Percentiles rank a stretch among this genome's conserved stretches.
Conservation (phyloP, 2,329 filamentous ascomycete species). For the Penicillium brevicompactum region DNA sequence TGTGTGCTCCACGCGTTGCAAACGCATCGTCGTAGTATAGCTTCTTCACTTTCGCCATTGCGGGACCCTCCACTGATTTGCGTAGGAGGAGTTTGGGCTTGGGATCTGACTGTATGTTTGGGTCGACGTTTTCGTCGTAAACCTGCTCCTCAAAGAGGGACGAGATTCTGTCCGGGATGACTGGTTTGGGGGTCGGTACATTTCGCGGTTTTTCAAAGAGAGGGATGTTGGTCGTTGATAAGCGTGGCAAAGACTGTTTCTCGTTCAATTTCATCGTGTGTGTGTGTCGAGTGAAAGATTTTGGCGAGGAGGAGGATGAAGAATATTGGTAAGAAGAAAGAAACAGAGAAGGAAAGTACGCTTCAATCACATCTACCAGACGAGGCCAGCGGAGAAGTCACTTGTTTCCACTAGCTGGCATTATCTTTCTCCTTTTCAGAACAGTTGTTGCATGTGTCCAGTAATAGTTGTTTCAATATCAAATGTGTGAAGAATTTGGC, state of each 20-base stretch:
- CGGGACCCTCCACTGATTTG: slow-evolving; percentile 12
- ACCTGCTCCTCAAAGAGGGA: slow-evolving; percentile 29
- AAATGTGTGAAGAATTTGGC: too few species aligned
- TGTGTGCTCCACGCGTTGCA: slow-evolving; percentile 36
- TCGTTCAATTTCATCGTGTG: slow-evolving; percentile 16
- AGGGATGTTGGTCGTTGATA: slow-evolving; percentile 17
- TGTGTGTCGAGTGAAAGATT: background rate
- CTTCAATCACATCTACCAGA: background rate
- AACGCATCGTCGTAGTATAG: slow-evolving; percentile 47
- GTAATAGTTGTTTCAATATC: too few species aligned
- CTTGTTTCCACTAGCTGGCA: too few species aligned
- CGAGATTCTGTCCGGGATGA: slow-evolving; percentile 22
- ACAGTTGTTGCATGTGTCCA: too few species aligned
- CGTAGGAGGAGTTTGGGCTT: slow-evolving; percentile 15
- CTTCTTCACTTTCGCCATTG: slow-evolving; percentile 33
- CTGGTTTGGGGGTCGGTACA: background rate
- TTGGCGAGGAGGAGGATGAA: background rate
- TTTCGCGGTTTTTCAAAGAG: slow-evolving; percentile 4
- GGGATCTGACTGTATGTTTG: slow-evolving; percentile 12
- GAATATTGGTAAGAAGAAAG: background rate
- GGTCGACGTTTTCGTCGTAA: slow-evolving; percentile 25
- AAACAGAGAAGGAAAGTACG: slow-evolving; percentile 7
- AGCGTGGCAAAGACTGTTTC: slow-evolving; percentile 22
- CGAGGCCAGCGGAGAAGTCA: too few species aligned
- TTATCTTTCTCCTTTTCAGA: too few species aligned